Percentiles rank a stretch among this genome's conserved stretches.
Conservation (phyloP, 1,284 basidiomycete genomes). For the Thecaphora thlaspeos region DNA sequence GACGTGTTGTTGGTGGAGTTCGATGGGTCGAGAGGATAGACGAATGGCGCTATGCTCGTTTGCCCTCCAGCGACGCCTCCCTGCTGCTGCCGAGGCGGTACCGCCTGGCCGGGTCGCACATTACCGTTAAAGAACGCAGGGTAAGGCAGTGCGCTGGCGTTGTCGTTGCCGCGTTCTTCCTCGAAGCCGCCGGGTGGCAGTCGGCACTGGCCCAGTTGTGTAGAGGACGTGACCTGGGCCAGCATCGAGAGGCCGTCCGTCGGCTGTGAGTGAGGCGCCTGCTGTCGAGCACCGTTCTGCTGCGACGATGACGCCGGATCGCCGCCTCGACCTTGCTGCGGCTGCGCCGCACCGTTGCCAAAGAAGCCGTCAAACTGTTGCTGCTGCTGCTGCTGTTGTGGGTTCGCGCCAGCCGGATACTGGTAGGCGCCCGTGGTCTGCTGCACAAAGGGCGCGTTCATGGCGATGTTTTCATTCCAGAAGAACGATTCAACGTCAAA, state of each 20-base stretch:
- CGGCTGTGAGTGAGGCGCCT: not conserved
- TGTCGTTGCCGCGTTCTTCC: too few species aligned
- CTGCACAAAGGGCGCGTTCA: too few species aligned
- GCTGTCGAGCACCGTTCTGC: not conserved
- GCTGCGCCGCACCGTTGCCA: not conserved
- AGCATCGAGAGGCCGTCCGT: too few species aligned
- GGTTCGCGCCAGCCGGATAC: not conserved
- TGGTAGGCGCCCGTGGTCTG: too few species aligned
- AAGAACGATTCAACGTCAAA: constrained; percentile 47
- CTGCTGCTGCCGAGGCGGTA: not conserved
- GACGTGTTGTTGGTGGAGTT: too few species aligned
- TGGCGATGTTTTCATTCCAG: constrained; percentile 42
- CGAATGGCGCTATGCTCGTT: not conserved
- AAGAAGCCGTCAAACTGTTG: not conserved
- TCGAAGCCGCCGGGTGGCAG: too few species aligned
- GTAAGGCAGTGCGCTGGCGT: too few species aligned
- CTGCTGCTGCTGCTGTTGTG: not conserved
- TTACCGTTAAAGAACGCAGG: not conserved
- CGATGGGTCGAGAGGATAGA: too few species aligned
- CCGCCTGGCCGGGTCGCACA: not conserved
- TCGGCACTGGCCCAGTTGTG: too few species aligned
- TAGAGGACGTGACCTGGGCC: too few species aligned
- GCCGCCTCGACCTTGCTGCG: not conserved
- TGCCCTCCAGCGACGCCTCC: not conserved
- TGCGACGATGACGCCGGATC: too few species aligned